Percentiles rank a stretch among this genome's conserved stretches.
These are phyloP conservation scores for Tilletia walkeri DNA, from an alignment of 1,284 basidiomycete genomes.

Conservation along the genomic window DNA sequence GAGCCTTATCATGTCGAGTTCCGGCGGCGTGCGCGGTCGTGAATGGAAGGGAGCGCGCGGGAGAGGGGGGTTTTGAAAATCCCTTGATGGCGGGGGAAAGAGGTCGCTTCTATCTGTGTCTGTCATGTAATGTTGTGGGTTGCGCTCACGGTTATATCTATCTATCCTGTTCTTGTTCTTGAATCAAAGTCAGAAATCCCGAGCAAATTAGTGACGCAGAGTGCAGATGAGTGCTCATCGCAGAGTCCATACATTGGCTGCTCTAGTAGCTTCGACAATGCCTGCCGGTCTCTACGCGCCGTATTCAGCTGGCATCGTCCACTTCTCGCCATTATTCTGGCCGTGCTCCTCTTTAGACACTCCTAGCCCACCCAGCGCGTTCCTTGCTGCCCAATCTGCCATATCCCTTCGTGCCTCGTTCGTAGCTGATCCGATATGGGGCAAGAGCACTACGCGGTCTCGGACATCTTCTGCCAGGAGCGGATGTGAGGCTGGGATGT, in stretches of 20 bases:
- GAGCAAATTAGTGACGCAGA: no score
- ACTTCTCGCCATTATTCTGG: conserved; percentile 29
- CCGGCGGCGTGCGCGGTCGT: not conserved
- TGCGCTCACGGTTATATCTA: no score
- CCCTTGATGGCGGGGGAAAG: no score
- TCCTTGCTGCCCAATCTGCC: conserved; percentile 60
- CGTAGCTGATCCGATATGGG: conserved; percentile 87
- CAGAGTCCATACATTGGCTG: no score
- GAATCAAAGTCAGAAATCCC: no score
- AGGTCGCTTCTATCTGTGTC: no score
- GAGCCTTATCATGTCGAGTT: conserved; percentile 21
- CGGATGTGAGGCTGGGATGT: conserved; percentile 71
- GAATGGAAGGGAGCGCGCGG: not conserved
- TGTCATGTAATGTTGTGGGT: no score
- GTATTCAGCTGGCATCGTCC: conserved; percentile 15
- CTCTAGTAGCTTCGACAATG: no score
- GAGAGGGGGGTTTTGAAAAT: no score
- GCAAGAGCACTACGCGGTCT: conserved; percentile 71
- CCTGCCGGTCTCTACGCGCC: no score
- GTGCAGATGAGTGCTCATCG: no score
- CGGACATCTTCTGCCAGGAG: conserved; percentile 61
- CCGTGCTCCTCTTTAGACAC: conserved; percentile 27
- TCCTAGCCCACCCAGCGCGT: conserved; percentile 38
- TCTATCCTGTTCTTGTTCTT: no score
- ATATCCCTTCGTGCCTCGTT: conserved; percentile 78